Evolutionary conservation across 805 yeast genomes (phyloP).

Genomic region (Cyberlindnera mycetangii): DNA sequence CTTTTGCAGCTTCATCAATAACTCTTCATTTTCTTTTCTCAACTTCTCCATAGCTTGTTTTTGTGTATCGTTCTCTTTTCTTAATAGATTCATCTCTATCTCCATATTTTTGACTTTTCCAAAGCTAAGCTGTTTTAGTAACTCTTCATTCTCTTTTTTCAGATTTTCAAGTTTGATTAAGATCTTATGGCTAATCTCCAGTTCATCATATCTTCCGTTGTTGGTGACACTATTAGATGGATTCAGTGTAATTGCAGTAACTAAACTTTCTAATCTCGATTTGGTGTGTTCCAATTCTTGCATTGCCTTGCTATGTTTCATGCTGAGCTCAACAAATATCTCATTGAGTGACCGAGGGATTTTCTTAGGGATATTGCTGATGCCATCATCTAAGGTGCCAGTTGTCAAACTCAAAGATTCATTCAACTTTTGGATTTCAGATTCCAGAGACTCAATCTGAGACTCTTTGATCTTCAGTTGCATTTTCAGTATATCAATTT

Average conservation of each 20-base stretch:
- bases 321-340: constrained; percentile 47
- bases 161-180: constrained; percentile 57
- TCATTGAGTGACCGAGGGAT: constrained; percentile 44
- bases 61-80: constrained; percentile 37
- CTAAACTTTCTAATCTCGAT: constrained; percentile 56
- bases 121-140: constrained; percentile 67
- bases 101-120: constrained; percentile 74
- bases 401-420: constrained; percentile 17
- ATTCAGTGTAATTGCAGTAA: constrained; percentile 52
- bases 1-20: constrained; percentile 1
- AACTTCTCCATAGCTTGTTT: constrained; percentile 16
- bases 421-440: constrained; percentile 39
- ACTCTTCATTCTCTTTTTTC: constrained; percentile 65
- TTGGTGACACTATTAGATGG: constrained; percentile 46
- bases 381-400: neutral
- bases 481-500: constrained; percentile 41
- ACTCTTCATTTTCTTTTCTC: constrained; percentile 6
- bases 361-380: constrained; percentile 1
- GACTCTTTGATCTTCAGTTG: constrained; percentile 56
- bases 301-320: constrained; percentile 43
- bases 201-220: constrained; percentile 66
- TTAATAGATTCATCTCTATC: constrained; percentile 62
- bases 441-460: constrained; percentile 43
- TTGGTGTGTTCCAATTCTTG: constrained; percentile 62
- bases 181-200: constrained; percentile 72